These are phyloP conservation scores for Aspergillus brunneoviolaceus DNA, from an alignment of 2,329 filamentous ascomycete species.

Conservation along the genomic window DNA sequence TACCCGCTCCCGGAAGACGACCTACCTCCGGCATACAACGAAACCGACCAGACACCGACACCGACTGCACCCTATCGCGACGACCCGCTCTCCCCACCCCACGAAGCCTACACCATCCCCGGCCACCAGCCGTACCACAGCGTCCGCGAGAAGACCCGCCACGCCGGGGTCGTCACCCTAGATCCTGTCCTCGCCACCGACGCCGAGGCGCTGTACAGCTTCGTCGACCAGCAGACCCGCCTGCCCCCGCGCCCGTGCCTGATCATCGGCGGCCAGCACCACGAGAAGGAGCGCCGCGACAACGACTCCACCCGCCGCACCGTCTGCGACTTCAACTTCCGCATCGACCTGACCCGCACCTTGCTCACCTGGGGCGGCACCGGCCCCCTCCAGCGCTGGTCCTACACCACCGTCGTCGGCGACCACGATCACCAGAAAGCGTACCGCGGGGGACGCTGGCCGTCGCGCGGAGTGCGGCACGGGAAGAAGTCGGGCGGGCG, in stretches of 20 bases:
- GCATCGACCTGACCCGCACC: conserved; percentile 24
- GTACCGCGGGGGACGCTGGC: conserved; percentile 26
- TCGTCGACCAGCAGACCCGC: conserved; percentile 37
- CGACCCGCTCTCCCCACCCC: background rate
- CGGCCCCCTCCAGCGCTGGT: conserved; percentile 15
- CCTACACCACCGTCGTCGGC: conserved; percentile 19
- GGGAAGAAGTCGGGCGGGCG: background rate
- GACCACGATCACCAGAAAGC: conserved; percentile 26
- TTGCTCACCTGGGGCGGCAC: conserved; percentile 17
- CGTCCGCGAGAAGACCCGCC: conserved; percentile 8
- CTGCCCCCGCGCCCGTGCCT: conserved; percentile 55
- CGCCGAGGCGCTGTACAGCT: conserved; percentile 38
- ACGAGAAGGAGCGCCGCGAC: conserved; percentile 32
- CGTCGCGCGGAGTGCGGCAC: background rate
- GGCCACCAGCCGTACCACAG: conserved; percentile 4
- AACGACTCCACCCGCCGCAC: conserved; percentile 20
- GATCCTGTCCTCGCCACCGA: conserved; percentile 11
- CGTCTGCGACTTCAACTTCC: conserved; percentile 33
- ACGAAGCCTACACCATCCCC: background rate
- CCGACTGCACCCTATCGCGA: background rate
- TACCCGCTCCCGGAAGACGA: background rate
- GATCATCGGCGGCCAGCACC: conserved; percentile 55
- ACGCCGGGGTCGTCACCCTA: conserved; percentile 8
- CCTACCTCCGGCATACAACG: conserved; percentile 1
- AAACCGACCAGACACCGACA: background rate